Evolutionary conservation across 164 flowering plant genomes (phyloP), one percentile per base, ranked within the genome.

Genomic region (Magnolia officinalis): DNA sequence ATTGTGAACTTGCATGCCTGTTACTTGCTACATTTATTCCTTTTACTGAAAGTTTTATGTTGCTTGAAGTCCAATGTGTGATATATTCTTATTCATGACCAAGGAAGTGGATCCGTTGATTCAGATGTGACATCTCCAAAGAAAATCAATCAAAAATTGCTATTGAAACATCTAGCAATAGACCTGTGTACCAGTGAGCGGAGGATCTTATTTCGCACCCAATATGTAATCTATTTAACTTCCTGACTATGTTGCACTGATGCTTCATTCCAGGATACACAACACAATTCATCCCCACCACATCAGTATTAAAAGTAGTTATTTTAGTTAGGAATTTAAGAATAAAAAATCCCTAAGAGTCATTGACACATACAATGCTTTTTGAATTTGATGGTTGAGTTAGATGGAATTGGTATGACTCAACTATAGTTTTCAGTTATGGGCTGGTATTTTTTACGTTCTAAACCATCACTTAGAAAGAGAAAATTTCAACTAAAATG

Each of bases 91-190:
- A 10, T 63, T 58, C 37, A 18, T 19, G 58, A 69, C 59, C 87
- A 93, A 96, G 91, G 81, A 80, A 93, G 95, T 81, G 94, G 94
- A 72, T 86, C 90, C 6, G 84, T 89, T 87, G 97, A 93, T 79
- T 85, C 89, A 82, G 97, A 89, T 79, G 90, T 90, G 64, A 89
- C 95, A 50, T 90, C 93, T 78, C 99, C 96, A 64, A 92, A 90
- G 84, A 95, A 91, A 82, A 88, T 89, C 52, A 92, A 89, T 80
- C 85, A 96, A 64, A 91, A 82, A 81, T 50, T 91, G 78, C 90
- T 95, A 80, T 76, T 95, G 81, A 92, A 93, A 83, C 97, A 92
- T 80, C 83, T 93, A 45, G 96, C 98, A 5, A 87, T 89, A 52
- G 98, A 95, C 85, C 80, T 95, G 78, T 91, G 93, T 75, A 92